These are phyloP conservation scores for Aechmea fasciata DNA, from an alignment of 176 grass and related monocot species.

Conservation along the genomic window DNA sequence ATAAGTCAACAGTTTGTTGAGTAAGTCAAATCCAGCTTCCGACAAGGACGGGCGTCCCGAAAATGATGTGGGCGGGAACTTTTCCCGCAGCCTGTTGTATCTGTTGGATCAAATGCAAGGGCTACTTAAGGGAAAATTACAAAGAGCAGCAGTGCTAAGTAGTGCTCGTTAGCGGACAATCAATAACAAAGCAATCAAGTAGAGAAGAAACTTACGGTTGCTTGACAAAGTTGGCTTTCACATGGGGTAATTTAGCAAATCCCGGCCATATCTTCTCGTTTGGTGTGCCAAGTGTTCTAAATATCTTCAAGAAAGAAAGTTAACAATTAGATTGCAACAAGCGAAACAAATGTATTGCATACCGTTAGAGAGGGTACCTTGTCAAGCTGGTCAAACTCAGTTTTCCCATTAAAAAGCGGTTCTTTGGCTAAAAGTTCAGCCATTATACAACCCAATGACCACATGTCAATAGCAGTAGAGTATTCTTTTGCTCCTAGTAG, in stretches of 20 bases:
- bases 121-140: not conserved
- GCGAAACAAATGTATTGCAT: not conserved
- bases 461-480: slow-evolving; percentile 96
- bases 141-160: not conserved
- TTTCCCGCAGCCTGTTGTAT: slow-evolving; percentile 55
- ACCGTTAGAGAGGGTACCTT: slow-evolving; percentile 35
- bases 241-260: slow-evolving; percentile 64
- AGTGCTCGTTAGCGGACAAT: not conserved
- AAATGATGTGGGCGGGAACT: slow-evolving; percentile 71
- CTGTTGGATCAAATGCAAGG: not conserved
- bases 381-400: slow-evolving; percentile 67
- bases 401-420: slow-evolving; percentile 64
- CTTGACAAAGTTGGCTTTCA: slow-evolving; percentile 54
- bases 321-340: not conserved
- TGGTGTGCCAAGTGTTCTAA: slow-evolving; percentile 59
- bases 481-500: slow-evolving; percentile 83
- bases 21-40: slow-evolving; percentile 84
- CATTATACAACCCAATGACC: slow-evolving; percentile 97
- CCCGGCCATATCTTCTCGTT: slow-evolving; percentile 73
- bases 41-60: slow-evolving; percentile 53
- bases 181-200: not conserved
- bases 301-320: slow-evolving; percentile 51
- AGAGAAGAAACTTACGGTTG: slow-evolving; percentile 49
- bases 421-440: slow-evolving; percentile 74
- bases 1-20: slow-evolving; percentile 76